Percentiles rank a stretch among this genome's conserved stretches.
Evolutionary conservation across 768 basidiomycete species (phyloP).

Genomic region (Termitomyces sp.): DNA sequence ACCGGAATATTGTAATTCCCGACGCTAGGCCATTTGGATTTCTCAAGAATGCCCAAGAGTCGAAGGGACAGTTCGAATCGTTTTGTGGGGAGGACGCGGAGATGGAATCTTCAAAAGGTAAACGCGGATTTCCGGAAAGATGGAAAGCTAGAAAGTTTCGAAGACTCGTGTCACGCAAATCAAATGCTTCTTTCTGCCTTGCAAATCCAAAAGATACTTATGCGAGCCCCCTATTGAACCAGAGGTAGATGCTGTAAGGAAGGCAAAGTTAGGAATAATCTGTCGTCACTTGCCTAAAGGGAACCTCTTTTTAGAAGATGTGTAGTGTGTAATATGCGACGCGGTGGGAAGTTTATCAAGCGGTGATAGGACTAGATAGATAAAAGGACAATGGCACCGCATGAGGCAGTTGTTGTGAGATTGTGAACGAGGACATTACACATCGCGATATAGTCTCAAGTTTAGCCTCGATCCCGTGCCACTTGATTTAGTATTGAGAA

Average conservation of each 20-base stretch:
- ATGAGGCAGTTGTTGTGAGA: neutral
- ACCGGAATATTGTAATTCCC: neutral
- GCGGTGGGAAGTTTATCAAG: neutral
- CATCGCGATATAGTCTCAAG: neutral
- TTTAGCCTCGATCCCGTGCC: neutral
- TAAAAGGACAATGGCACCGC: neutral
- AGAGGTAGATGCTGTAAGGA: neutral
- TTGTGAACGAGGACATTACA: neutral
- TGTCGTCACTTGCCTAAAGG: neutral
- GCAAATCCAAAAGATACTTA: neutral
- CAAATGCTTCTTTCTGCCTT: neutral
- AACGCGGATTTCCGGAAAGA: neutral
- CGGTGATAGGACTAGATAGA: neutral
- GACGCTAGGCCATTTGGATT: neutral
- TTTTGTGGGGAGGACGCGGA: neutral
- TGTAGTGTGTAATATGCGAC: neutral
- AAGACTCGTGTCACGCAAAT: neutral
- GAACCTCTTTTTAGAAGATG: neutral
- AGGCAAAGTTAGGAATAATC: neutral
- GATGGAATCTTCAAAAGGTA: neutral
- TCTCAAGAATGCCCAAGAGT: neutral
- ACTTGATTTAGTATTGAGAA: neutral
- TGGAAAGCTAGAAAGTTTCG: neutral
- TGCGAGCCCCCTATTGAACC: neutral
- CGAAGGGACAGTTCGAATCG: neutral